Base-by-base conservation (phyloP, 192 early-diverging fungal species). In the Podila verticillata region DNA sequence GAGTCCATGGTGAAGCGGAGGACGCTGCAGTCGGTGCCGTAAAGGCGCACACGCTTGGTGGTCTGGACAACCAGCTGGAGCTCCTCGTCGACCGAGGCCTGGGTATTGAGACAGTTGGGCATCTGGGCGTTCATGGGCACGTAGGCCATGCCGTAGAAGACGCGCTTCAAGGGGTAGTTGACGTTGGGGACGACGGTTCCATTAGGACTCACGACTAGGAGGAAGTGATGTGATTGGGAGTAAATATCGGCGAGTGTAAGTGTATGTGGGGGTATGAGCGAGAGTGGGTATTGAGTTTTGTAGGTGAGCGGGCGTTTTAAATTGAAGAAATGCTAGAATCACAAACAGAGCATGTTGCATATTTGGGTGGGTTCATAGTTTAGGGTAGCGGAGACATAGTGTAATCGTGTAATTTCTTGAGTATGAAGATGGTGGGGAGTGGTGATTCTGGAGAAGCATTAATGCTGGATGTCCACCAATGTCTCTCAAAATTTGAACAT, bases 91-190 rank as follows among this genome's bases (percentile, higher is more conserved):
- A 85, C 73, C 2, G 65, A 47, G 2, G 57, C 54, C 58, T 85
- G 84, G 0, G 65, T 83, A 48, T 81, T 82, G 54, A 59, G 70
- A 34, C 81, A 85, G 66, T 84, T 83, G 26, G 82, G 75, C 19
- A 85, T 57, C 31, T 82, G 81, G 15, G 81, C 64, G 24, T 68
- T 68, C 8, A 75, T 58, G 54, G 84, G 81, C 15, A 82, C 82
- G 39, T 85, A 83, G 36, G 82, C 81, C 63, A 85, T 82, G 10
- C 84, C 84, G 70, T 82, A 85, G 58, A 85, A 85, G 22, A 82
- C 82, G 26, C 81, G 75, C 36, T 63, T 74, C 24, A 74, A 61
- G 1, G 65, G 58, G 57, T 64, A 47, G 57, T 80, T 72, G 15
- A 32, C 36, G 57, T 72, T 72, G 8, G 65, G 60, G 22, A 80